Evolutionary conservation across 148 eudicot genomes (phyloP), one percentile per base, ranked within the genome.

Genomic region (Amaranthus cruentus): DNA sequence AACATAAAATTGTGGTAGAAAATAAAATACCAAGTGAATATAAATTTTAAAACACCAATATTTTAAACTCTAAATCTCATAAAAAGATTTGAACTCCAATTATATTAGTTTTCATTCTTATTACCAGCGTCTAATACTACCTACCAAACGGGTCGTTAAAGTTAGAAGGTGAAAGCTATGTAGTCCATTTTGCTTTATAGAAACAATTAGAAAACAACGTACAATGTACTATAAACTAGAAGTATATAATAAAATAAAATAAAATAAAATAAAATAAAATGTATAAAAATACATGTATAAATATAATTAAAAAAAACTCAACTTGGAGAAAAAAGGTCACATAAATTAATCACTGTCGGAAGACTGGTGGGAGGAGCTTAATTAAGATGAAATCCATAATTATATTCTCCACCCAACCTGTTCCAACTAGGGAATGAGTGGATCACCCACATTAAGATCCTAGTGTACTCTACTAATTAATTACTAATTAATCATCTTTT

Each of bases 311-410:
- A 18, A 3, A 13, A 4, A 56, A 3, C 4, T 43, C 66, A 62
- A 62, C 14, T 62, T 62, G 66, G 5, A 3, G 5, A 56, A 47
- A 47, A n/a, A 14, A 11, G 46, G 50, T 1, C 9, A 48, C 9
- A 48, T n/a, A n/a, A 21, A 71, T 47, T 63, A 53, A 66, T 69
- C 63, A 6, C 49, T 76, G 74, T 77, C 75, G 80, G 80, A 57
- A 51, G 62, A 77, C 66, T 55, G 80, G 70, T 48, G 50, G 63
- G 47, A 56, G 58, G 38, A n/a, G 64, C 64, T 63, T 49, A 6
- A 63, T 53, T 70, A 70, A 21, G 71, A 38, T 75, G 38, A 69
- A 77, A 28, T 63, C n/a, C 47, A 64, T 64, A 10, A 77, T 38
- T 38, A 9, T 2, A 66, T 71, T 71, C 57, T 47, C 52, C 48